Percentiles rank a stretch among this genome's conserved stretches.
These are phyloP conservation scores for Trypanosomatidae sp. DNA, from an alignment of 208 protist species.

Conservation along the genomic window DNA sequence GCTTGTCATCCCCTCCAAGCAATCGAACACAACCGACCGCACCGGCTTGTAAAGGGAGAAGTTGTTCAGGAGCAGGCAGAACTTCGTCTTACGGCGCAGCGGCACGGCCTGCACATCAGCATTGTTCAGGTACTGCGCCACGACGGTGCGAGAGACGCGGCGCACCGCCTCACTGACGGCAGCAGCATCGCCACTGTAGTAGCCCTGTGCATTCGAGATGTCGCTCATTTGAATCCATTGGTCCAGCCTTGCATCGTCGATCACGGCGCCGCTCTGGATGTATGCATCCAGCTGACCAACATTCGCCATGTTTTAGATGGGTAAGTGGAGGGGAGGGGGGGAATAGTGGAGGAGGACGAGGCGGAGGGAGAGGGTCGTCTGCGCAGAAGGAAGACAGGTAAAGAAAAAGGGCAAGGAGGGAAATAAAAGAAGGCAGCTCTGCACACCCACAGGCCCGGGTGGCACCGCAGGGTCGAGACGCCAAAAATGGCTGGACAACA, in stretches of 20 bases:
- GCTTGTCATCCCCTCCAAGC: slow-evolving; percentile 73
- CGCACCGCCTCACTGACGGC: slow-evolving; percentile 35
- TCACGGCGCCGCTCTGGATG: slow-evolving; percentile 35
- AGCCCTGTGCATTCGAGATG: slow-evolving; percentile 40
- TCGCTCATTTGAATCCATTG: slow-evolving; percentile 75
- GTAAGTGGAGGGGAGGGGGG: neutral
- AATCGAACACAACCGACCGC: slow-evolving; percentile 65
- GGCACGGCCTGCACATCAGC: slow-evolving; percentile 60
- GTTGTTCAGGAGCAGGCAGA: slow-evolving; percentile 90
- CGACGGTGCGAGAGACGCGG: slow-evolving; percentile 39
- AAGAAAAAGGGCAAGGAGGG: neutral
- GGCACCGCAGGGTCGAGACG: neutral
- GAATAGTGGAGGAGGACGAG: neutral
- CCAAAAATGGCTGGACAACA: neutral
- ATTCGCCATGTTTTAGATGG: slow-evolving; percentile 17
- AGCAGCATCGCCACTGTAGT: slow-evolving; percentile 46
- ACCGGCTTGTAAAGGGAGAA: slow-evolving; percentile 78
- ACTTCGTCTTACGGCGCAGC: slow-evolving; percentile 83
- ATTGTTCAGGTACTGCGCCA: slow-evolving; percentile 85
- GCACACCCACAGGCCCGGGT: neutral
- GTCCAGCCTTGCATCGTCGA: slow-evolving; percentile 60
- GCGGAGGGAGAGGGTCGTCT: neutral
- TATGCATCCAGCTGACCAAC: slow-evolving; percentile 48
- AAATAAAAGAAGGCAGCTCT: neutral
- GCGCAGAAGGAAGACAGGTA: neutral